Evolutionary conservation across 768 basidiomycete species (phyloP).

Genomic region (Rhodotorula kratochvilovae): DNA sequence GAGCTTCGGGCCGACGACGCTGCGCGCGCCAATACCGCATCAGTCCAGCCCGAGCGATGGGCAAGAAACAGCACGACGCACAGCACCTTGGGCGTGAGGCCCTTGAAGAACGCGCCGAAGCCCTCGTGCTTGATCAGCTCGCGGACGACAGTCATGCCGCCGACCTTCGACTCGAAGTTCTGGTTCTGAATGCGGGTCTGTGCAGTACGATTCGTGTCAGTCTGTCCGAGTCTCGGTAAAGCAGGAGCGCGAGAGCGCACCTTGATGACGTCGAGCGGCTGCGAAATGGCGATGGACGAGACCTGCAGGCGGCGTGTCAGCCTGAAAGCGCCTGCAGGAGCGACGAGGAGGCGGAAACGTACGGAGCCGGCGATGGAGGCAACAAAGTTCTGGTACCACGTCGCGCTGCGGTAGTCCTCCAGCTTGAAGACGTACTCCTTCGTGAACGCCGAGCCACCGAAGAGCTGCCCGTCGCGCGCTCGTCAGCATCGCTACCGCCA

Average conservation of each 20-base stretch:
- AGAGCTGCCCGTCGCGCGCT: conserved; percentile 60
- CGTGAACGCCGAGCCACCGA: conserved; percentile 89
- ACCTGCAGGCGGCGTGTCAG: conserved; percentile 48
- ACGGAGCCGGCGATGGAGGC: conserved; percentile 83
- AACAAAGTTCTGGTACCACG: conserved; percentile 94
- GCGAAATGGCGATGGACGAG: conserved; percentile 90
- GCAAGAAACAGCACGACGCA: conserved; percentile 27
- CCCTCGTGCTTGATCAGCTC: conserved; percentile 88
- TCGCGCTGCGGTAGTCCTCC: conserved; percentile 85
- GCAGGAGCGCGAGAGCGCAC: neutral
- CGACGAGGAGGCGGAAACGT: neutral
- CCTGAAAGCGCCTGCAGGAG: too few species aligned
- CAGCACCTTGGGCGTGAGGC: conserved; percentile 85
- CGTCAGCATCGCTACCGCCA: too few species aligned
- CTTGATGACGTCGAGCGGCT: conserved; percentile 92
- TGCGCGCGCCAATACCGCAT: neutral
- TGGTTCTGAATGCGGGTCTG: conserved; percentile 89
- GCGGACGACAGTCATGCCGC: conserved; percentile 70
- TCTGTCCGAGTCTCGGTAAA: too few species aligned
- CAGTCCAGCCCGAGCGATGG: conserved; percentile 42
- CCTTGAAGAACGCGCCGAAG: conserved; percentile 80
- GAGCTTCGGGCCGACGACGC: conserved; percentile 90
- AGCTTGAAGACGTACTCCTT: conserved; percentile 91
- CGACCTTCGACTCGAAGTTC: conserved; percentile 61
- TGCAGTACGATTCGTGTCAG: too few species aligned